Evolutionary conservation across 352 stramenopile genomes (phyloP).

Genomic region (Globisporangium ultimum): DNA sequence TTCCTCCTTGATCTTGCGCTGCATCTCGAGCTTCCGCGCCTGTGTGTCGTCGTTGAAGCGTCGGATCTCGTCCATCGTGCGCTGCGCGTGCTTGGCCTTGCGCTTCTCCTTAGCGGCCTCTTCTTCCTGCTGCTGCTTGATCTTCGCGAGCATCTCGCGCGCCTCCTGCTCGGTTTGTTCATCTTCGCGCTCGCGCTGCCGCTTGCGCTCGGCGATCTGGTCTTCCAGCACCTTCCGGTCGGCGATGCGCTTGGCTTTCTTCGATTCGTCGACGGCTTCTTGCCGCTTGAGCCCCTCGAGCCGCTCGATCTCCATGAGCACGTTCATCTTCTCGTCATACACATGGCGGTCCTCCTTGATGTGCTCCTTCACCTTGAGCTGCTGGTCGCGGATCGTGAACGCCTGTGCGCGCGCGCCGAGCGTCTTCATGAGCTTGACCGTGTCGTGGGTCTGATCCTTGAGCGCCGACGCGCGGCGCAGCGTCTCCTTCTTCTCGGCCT

Average conservation of each 20-base stretch:
- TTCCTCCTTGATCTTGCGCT: conserved; percentile 79
- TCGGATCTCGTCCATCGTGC: conserved; percentile 69
- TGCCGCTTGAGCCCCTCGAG: conserved; percentile 90
- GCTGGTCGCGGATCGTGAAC: conserved; percentile 94
- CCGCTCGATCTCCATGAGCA: conserved; percentile 94
- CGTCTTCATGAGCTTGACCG: conserved; percentile 93
- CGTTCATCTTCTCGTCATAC: conserved; percentile 93
- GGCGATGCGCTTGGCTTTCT: conserved; percentile 80
- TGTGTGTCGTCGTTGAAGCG: conserved; percentile 65
- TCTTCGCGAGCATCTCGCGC: conserved; percentile 84
- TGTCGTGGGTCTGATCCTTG: conserved; percentile 83
- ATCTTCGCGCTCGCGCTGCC: conserved; percentile 41
- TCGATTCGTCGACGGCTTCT: conserved; percentile 86
- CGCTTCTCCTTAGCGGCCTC: conserved; percentile 66
- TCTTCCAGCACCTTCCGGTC: conserved; percentile 89
- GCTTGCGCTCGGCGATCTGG: conserved; percentile 65
- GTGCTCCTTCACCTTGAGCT: conserved; percentile 69
- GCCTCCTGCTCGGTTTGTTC: conserved; percentile 72
- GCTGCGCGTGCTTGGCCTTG: conserved; percentile 54
- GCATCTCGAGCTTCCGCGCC: conserved; percentile 44
- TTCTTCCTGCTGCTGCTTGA: conserved; percentile 70
- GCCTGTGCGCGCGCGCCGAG: conserved; percentile 88
- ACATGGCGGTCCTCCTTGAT: conserved; percentile 75
- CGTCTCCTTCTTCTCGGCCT: conserved; percentile 61
- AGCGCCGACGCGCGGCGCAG: conserved; percentile 47